Evolutionary conservation across 495 filamentous ascomycete genomes (phyloP).

Genomic region (Oleoguttula mirabilis): DNA sequence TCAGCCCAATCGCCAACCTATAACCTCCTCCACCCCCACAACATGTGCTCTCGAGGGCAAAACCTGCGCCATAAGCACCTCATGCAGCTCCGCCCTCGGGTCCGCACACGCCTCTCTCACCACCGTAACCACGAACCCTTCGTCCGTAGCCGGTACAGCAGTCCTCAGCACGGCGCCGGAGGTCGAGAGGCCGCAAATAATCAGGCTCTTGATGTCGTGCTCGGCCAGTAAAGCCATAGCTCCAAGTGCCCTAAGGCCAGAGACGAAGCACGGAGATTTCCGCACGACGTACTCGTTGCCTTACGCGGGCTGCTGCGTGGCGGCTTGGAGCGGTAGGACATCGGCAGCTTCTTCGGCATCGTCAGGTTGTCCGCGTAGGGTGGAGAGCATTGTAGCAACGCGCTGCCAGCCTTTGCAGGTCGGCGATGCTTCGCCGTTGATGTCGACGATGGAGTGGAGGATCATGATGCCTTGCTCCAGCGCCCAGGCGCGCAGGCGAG

Average conservation of each 20-base stretch:
- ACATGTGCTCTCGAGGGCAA: conserved; percentile 16
- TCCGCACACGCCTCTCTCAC: conserved; percentile 27
- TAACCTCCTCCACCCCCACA: conserved; percentile 14
- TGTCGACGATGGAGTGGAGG: conserved; percentile 26
- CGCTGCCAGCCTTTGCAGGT: conserved; percentile 21
- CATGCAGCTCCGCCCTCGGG: conserved; percentile 22
- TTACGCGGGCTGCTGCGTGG: too few relatives aligned
- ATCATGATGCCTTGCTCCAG: conserved; percentile 24
- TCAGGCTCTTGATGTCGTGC: conserved; percentile 23
- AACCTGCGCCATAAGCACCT: conserved; percentile 21
- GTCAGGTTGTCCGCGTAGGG: conserved; percentile 5
- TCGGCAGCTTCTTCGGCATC: conserved; percentile 21
- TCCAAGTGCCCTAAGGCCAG: conserved; percentile 26
- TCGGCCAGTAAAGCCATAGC: conserved; percentile 21
- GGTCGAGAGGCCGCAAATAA: conserved; percentile 26
- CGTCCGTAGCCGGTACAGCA: conserved; percentile 21
- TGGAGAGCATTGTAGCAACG: conserved; percentile 5
- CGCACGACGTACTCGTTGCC: conserved; percentile 21
- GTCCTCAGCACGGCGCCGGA: conserved; percentile 27
- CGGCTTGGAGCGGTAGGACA: too few relatives aligned
- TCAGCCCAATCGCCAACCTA: too few relatives aligned
- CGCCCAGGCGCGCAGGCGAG: conserved; percentile 24
- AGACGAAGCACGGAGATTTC: conserved; percentile 22
- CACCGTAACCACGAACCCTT: conserved; percentile 24
- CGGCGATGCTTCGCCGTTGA: conserved; percentile 18